Evolutionary conservation across 345 rosid species (phyloP).

Genomic region (Noccaea caerulescens): DNA sequence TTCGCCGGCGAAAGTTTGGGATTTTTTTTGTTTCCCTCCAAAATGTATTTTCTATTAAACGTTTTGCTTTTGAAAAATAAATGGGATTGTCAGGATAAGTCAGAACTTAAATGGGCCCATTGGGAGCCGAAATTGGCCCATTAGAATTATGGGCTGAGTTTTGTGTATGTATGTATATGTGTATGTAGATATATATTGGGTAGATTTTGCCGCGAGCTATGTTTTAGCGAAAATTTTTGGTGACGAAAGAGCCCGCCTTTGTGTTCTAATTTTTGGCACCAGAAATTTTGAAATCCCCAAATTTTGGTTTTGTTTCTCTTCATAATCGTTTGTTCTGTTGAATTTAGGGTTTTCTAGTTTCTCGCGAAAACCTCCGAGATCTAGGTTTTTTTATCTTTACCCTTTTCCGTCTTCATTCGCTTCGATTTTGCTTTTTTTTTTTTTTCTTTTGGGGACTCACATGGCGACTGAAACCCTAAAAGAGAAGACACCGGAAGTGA

Average conservation of each 20-base stretch:
- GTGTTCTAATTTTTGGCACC: slow-evolving; percentile 36
- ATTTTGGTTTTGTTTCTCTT: slow-evolving; percentile 18
- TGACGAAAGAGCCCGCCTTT: slow-evolving; percentile 38
- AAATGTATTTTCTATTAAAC: slow-evolving; percentile 19
- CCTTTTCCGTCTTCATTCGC: neutral
- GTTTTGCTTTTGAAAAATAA: neutral
- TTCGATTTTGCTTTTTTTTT: slow-evolving; percentile 9
- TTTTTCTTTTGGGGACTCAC: slow-evolving; percentile 10
- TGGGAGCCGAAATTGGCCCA: neutral
- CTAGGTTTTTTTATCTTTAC: slow-evolving; percentile 23
- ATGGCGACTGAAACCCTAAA: slow-evolving; percentile 79
- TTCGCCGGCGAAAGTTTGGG: slow-evolving; percentile 33
- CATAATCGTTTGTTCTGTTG: slow-evolving; percentile 17
- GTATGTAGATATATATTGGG: slow-evolving; percentile 31
- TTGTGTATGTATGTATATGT: slow-evolving; percentile 10
- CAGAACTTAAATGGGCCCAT: neutral
- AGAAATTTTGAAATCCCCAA: slow-evolving; percentile 34
- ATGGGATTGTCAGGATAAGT: neutral
- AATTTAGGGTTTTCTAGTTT: slow-evolving; percentile 37
- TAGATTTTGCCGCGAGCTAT: slow-evolving; percentile 39
- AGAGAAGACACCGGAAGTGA: slow-evolving; percentile 53
- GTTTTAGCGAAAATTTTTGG: slow-evolving; percentile 30
- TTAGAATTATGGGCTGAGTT: slow-evolving; percentile 19
- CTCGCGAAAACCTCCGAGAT: slow-evolving; percentile 24
- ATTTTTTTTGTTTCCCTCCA: slow-evolving; percentile 41